Percentiles rank a stretch among this genome's conserved stretches.
Evolutionary conservation across 2,329 filamentous ascomycete genomes (phyloP).

Genomic region (Fusarium drepaniforme): DNA sequence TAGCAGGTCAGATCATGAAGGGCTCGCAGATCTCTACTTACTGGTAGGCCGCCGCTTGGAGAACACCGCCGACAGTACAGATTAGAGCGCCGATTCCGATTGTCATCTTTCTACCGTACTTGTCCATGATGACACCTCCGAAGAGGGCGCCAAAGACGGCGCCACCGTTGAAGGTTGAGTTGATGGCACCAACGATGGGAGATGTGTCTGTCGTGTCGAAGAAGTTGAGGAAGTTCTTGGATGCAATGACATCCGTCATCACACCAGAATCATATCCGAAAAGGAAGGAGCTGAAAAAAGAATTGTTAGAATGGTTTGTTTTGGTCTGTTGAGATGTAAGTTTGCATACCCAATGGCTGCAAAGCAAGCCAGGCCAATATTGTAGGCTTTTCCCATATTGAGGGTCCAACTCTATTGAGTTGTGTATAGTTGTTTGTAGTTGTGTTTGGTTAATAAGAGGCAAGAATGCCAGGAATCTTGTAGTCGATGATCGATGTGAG

Average conservation of each 20-base stretch:
- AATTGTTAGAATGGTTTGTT: neutral
- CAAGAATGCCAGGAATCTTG: neutral
- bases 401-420: neutral
- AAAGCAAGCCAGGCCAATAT: constrained; percentile 53
- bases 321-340: neutral
- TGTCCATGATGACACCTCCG: constrained; percentile 62
- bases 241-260: constrained; percentile 65
- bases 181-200: constrained; percentile 67
- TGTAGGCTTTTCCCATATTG: constrained; percentile 55
- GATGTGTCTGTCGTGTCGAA: constrained; percentile 62
- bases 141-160: constrained; percentile 43
- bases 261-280: constrained; percentile 56
- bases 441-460: neutral
- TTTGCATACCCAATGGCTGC: constrained; percentile 54
- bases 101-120: constrained; percentile 64
- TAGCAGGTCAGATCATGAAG: constrained; percentile 59
- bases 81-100: constrained; percentile 66
- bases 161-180: constrained; percentile 63
- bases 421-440: neutral
- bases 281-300: constrained; percentile 51
- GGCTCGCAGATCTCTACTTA: constrained; percentile 41
- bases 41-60: constrained; percentile 63
- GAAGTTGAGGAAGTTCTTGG: constrained; percentile 62
- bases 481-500: neutral
- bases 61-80: constrained; percentile 62